Evolutionary conservation across 257 asterid species (phyloP), one percentile per base, ranked within the genome.

Genomic region (Avicennia marina): DNA sequence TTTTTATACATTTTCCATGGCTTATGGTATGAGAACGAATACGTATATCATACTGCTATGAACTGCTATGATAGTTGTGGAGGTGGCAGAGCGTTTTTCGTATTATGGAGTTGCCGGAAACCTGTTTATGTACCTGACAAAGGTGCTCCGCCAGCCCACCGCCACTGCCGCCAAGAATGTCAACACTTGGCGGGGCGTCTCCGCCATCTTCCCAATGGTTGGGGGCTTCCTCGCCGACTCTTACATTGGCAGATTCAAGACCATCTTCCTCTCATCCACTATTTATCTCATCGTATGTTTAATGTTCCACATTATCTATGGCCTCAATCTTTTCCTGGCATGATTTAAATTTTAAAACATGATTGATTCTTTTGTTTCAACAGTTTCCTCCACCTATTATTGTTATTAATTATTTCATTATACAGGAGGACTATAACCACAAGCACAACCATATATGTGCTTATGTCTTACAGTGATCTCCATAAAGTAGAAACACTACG

Each of bases 201-300:
- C 79, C 25, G 75, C 83, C 18, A 7, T 77, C 17, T 65, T 77
- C 51, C 83, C 83, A 17, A 53, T 77, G 29, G 31, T 69, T 8
- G 83, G 83, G 19, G 83, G 70, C 26, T 66, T 72, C 21, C 20
- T 77, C 5, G 83, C 83, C 15, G 83, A 77, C 61, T 77, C 83
- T 9, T 77, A 69, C 41, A 6, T 65, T 7, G 83, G 83, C 24
- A 65, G 83, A 10, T 77, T 58, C 72, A 66, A 68, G 65, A 77
- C 77, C n/a, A 73, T 77, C 43, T 45, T 73, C 62, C 6, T 77
- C 20, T 58, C 83, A 24, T 56, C 74, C 68, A 20, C 38, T 53
- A 62, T 73, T 7, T 77, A 77, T 46, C 67, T 77, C 44, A 12
- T 51, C 10, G 83, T 77, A 55, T 1, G 67, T 59, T 4, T 12